Evolutionary conservation across 768 basidiomycete species (phyloP), one percentile per base, ranked within the genome.

Genomic region (Lepiota brunneoincarnata): DNA sequence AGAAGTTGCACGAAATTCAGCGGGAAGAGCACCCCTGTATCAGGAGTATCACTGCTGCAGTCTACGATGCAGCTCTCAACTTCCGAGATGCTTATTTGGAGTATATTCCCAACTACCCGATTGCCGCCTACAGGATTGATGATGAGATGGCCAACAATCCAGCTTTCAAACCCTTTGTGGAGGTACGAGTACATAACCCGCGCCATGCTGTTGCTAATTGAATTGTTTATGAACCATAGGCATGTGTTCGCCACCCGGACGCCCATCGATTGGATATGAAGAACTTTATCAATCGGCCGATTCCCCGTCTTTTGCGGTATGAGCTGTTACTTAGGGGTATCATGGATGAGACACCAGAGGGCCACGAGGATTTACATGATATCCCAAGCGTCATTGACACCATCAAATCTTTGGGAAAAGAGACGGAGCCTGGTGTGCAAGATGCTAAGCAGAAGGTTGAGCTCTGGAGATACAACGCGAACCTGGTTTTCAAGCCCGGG

Each of bases 1-100:
- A 92, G 36, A 80, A 86, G 46, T 78, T 98, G 48, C 85, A 91
- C 59, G 86, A 91, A 40, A 85, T 94, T 39, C 93, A 98, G 68
- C 80, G 87, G 28, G 93, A 97, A 54, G 84, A 96, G 64, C 87
- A 91, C 60, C 92, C 93, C 0, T 65, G 76, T 40, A 86, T 99
- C 53, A 78, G 77, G 44, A 87, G 81, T 52, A 77, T 98, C 55
- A 93, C 91, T 2, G 93, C 91, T 24, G 77, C 92, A 0, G 77
- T 97, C 55, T 83, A 92, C 48, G 87, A 94, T 65, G 92, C 92
- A 2, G 92, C 94, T 1, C 77, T 97, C 56, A 92, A 95, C 60
- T 98, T 96, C 78, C 82, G 91, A 5, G 89, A 91, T 45, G 87
- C 89, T 12, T 99, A 99, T 69, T 83, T 94, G 77, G 89, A 93